Percentiles rank a stretch among this genome's conserved stretches.
phyloP scores from a whole-genome alignment of 2,329 filamentous ascomycete species.

The Aureobasidium sp. region DNA sequence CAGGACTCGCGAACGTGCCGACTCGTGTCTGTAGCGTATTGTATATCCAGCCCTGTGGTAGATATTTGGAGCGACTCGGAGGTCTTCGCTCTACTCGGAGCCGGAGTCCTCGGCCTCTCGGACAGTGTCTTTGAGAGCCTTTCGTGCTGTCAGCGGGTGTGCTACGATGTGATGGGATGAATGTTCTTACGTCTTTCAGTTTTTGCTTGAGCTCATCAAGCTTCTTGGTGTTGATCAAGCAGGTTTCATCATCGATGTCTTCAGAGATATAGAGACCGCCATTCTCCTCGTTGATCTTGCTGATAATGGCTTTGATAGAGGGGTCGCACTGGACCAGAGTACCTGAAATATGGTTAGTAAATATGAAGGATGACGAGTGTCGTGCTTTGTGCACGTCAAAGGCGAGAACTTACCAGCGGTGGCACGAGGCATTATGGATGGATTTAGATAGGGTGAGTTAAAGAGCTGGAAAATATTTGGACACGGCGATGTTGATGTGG shows the following conservation, averaged over 20 bases:
- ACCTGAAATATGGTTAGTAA: conserved; percentile 35
- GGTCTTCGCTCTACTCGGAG: conserved; percentile 24
- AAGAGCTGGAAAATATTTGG: neutral
- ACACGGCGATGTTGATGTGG: neutral
- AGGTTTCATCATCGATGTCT: conserved; percentile 68
- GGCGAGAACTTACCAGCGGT: conserved; percentile 19
- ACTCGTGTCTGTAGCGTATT: neutral
- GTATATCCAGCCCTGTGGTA: neutral
- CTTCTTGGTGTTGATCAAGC: conserved; percentile 70
- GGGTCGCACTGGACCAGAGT: conserved; percentile 75
- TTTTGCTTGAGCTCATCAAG: conserved; percentile 58
- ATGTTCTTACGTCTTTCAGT: conserved; percentile 54
- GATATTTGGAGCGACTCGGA: neutral
- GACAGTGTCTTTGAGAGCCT: conserved; percentile 33
- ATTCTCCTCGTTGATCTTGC: conserved; percentile 61
- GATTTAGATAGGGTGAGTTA: neutral
- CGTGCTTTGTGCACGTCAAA: neutral
- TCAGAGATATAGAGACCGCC: conserved; percentile 71
- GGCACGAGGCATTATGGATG: conserved; percentile 22
- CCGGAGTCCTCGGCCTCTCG: conserved; percentile 31
- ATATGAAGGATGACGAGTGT: neutral
- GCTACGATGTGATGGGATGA: neutral
- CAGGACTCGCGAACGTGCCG: too few species aligned
- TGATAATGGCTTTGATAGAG: conserved; percentile 80
- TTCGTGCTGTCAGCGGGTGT: neutral